Percentiles rank a stretch among this genome's conserved stretches.
Evolutionary conservation across 1,284 basidiomycete species (phyloP).

Genomic region (Acaromyces ingoldii): DNA sequence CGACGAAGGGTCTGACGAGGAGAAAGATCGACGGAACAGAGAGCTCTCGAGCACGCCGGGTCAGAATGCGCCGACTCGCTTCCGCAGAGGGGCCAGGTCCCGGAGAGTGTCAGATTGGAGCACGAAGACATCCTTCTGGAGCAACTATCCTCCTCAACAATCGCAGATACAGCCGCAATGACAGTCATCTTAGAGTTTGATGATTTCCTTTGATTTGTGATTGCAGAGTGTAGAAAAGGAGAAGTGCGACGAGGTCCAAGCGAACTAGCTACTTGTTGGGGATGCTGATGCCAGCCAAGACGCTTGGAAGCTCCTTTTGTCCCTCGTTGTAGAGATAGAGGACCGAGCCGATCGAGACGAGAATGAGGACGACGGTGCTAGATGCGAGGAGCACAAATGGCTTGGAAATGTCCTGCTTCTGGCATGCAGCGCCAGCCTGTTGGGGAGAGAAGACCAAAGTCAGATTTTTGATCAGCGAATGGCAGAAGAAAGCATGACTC

Average conservation of each 20-base stretch:
- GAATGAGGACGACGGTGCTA: conserved; percentile 23
- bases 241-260: too few relatives aligned
- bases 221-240: too few relatives aligned
- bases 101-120: neutral
- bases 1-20: too few relatives aligned
- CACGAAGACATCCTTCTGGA: neutral
- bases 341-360: conserved; percentile 21
- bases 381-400: conserved; percentile 34
- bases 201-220: too few relatives aligned
- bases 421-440: conserved; percentile 37
- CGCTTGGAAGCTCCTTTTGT: conserved; percentile 30
- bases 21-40: neutral
- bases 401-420: conserved; percentile 41
- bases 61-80: neutral
- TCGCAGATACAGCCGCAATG: too few relatives aligned
- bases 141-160: too few relatives aligned
- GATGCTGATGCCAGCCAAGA: conserved; percentile 31
- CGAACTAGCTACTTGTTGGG: conserved; percentile 3
- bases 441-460: too few relatives aligned
- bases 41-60: neutral
- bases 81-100: conserved; percentile 3
- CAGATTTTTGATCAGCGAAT: neutral
- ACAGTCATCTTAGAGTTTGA: too few relatives aligned
- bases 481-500: neutral
- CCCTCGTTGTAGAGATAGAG: conserved; percentile 33